phyloP scores from a whole-genome alignment of 352 stramenopile genomes.

The Pythium aristosporum region DNA sequence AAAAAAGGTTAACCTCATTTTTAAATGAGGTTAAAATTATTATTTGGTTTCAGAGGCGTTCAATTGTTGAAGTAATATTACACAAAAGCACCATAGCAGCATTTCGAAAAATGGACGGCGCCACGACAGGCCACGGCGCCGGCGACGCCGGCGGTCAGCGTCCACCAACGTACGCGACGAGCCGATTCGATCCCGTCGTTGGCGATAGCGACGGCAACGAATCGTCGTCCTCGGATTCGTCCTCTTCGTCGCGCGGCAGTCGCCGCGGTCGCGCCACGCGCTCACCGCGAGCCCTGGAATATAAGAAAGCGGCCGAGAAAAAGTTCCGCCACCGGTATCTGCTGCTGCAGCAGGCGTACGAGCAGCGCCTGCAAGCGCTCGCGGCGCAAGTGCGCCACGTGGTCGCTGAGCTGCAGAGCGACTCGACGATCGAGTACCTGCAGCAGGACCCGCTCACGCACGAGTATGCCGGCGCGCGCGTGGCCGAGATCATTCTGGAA shows the following conservation, averaged over 20 bases:
- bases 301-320: conserved; percentile 60
- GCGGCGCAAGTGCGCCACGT: conserved; percentile 49
- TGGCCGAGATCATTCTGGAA: conserved; percentile 69
- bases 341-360: conserved; percentile 68
- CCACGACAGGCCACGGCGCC: not conserved
- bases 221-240: conserved; percentile 12
- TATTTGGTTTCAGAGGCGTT: too few species aligned
- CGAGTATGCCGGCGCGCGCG: conserved; percentile 56
- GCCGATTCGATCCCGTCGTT: not conserved
- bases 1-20: too few species aligned
- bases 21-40: too few species aligned
- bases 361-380: conserved; percentile 63
- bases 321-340: conserved; percentile 73
- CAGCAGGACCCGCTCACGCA: conserved; percentile 62
- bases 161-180: not conserved
- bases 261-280: not conserved
- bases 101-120: too few species aligned
- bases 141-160: not conserved
- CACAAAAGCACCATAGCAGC: too few species aligned
- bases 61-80: too few species aligned
- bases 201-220: not conserved
- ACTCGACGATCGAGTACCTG: conserved; percentile 60
- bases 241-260: not conserved
- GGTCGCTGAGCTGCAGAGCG: conserved; percentile 52
- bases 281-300: conserved; percentile 21